Conservation (phyloP, 2,329 filamentous ascomycete genomes). For the Arthrobotrys megalospora region DNA sequence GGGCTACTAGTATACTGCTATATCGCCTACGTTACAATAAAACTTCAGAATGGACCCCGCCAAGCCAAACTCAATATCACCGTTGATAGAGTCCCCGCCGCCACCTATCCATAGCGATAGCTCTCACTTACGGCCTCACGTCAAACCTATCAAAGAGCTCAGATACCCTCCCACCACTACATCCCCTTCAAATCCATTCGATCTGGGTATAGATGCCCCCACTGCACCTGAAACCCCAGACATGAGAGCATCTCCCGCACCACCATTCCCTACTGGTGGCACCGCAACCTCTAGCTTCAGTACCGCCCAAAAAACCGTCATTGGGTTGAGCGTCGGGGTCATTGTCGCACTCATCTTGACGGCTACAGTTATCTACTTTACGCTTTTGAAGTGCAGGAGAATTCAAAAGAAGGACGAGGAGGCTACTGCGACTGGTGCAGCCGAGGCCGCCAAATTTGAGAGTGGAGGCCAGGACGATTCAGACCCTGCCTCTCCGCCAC, state of each 20-base stretch:
- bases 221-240: not conserved
- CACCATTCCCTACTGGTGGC: not conserved
- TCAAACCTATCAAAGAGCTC: slow-evolving; percentile 15
- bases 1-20: too few relatives aligned
- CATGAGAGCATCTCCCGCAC: not conserved
- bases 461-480: not conserved
- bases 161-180: not conserved
- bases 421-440: not conserved
- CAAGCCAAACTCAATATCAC: too few relatives aligned
- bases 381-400: not conserved
- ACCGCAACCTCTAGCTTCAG: not conserved
- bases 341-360: not conserved
- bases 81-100: not conserved
- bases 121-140: slow-evolving; percentile 1
- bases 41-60: too few relatives aligned
- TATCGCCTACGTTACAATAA: too few relatives aligned
- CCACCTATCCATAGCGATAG: not conserved
- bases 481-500: slow-evolving; percentile 18
- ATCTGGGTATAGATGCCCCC: not conserved
- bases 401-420: slow-evolving; percentile 4
- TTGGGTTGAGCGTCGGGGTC: slow-evolving; percentile 17
- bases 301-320: not conserved
- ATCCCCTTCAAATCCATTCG: not conserved
- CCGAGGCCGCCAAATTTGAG: not conserved
- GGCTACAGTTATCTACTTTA: not conserved